Base-by-base conservation (phyloP, 169 alveolate species). In the Plasmodium billcollinsi region DNA sequence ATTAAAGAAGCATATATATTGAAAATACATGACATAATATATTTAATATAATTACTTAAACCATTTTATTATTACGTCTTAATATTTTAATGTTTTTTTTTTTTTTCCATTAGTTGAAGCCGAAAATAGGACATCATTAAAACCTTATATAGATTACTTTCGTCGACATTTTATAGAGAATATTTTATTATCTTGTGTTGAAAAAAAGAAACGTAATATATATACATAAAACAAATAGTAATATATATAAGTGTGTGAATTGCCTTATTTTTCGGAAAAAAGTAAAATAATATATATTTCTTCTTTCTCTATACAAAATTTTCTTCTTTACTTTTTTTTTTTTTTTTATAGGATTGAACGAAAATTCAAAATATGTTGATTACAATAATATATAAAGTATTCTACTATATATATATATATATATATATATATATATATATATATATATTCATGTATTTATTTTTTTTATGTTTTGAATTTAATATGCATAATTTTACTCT, bases 81-180 rank as follows among this genome's bases (percentile, higher is more conserved):
- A 33, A 33, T 33, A 33, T 33, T 33, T 33, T 29, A 1, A 29
- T 29, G 0, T 33, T 33, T 33, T 52, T 50, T 45, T 80, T 80
- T 29, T 78, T 63, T 50, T 78, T 24, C 49, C 29, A 54, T n/a
- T 49, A 80, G 90, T 80, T 20, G 63, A 69, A 24, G 73, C 73
- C n/a, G 90, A 80, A 80, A 67, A 50, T 56, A 80, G 90, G 39
- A 80, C 90, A 15, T 80, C 90, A 2, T 47, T 80, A 61, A 80
- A 80, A 54, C 21, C 62, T 21, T 80, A 80, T 56, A 54, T 80
- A 39, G 83, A 80, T 56, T 80, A 80, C 62, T 80, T 80, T 66
- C 90, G 90, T 43, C 61, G 69, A 18, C 67, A 47, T 47, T 80
- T 80, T 80, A 54, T 80, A 43, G 90, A 80, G 47, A 80, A 80